phyloP scores from a whole-genome alignment of 768 basidiomycete species.

The Suillus paluster region DNA sequence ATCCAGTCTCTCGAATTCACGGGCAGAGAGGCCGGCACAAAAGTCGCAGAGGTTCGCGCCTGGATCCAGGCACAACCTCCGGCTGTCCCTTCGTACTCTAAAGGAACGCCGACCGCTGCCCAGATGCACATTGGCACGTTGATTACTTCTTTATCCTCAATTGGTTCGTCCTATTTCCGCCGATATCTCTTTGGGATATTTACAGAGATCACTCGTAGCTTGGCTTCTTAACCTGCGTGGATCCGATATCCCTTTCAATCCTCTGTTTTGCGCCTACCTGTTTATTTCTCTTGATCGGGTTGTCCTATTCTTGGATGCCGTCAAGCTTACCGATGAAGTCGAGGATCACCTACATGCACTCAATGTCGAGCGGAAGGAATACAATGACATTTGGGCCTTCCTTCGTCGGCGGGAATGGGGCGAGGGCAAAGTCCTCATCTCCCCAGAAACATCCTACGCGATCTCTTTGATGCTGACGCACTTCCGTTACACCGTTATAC shows the following conservation, averaged over 20 bases:
- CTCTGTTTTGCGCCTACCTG: conserved; percentile 88
- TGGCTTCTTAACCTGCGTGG: conserved; percentile 91
- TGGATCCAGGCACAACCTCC: conserved; percentile 72
- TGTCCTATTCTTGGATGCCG: conserved; percentile 76
- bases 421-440: conserved; percentile 77
- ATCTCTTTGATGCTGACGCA: conserved; percentile 86
- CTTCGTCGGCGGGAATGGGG: conserved; percentile 78
- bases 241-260: conserved; percentile 88
- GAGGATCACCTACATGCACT: conserved; percentile 60
- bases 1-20: conserved; percentile 75
- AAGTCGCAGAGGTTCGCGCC: conserved; percentile 69
- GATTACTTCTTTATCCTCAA: conserved; percentile 69
- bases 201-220: conserved; percentile 46
- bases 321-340: conserved; percentile 65
- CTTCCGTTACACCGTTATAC: conserved; percentile 75
- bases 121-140: conserved; percentile 73
- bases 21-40: conserved; percentile 65
- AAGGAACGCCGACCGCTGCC: conserved; percentile 57
- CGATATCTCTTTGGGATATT: not conserved
- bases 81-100: conserved; percentile 64
- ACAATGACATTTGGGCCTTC: conserved; percentile 82
- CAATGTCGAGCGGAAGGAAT: conserved; percentile 62
- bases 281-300: conserved; percentile 66
- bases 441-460: conserved; percentile 77
- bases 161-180: conserved; percentile 50